A percentile compares a stretch with the other conserved stretches of the same genome.
Evolutionary conservation across 169 alveolate genomes (phyloP).

Genomic region (Plasmodium relictum): DNA sequence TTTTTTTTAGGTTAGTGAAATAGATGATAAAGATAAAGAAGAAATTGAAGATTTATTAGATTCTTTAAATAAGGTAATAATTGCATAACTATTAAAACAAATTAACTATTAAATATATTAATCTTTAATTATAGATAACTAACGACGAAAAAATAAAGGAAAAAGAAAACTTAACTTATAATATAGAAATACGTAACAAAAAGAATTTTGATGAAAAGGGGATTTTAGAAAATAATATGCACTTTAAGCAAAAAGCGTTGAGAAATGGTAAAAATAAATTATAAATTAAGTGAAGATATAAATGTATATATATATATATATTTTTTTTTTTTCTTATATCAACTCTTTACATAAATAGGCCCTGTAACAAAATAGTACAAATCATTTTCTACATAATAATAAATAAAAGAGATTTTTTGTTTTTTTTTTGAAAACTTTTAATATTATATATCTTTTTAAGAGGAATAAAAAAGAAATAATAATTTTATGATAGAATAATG

Average conservation of each 20-base stretch:
- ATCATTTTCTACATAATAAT: not conserved
- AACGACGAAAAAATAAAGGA: conserved; percentile 18
- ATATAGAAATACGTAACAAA: conserved; percentile 15
- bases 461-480: not conserved
- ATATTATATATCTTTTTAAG: not conserved
- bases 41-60: conserved; percentile 55
- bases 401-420: no score
- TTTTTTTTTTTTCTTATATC: conserved; percentile 1
- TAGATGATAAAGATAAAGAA: conserved; percentile 48
- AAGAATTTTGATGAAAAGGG: not conserved
- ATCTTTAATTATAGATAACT: conserved; percentile 7
- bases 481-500: no score
- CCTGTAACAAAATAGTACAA: not conserved
- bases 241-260: conserved; percentile 44
- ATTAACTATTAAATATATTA: no score
- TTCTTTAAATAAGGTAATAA: conserved; percentile 60
- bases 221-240: not conserved
- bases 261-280: conserved; percentile 42
- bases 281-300: not conserved
- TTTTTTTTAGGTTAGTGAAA: not conserved
- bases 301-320: not conserved
- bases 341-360: not conserved
- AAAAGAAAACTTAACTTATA: conserved; percentile 5
- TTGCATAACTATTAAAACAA: not conserved
- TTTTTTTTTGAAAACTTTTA: no score